Base-by-base conservation (phyloP, 179 eudicot genomes). In the Actinidia polygama region DNA sequence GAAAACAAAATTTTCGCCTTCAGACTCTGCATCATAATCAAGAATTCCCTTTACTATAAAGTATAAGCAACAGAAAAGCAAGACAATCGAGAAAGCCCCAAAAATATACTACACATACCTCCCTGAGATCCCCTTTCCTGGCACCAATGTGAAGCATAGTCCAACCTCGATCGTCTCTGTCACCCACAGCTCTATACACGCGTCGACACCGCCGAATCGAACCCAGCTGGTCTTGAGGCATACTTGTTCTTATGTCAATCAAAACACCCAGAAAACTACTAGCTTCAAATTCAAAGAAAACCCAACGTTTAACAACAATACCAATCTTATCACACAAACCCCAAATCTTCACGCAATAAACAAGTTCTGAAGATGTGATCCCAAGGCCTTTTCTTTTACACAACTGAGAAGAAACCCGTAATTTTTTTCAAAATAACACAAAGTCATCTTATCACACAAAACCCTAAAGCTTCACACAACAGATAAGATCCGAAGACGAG, bases 121-220 rank as follows among this genome's bases (percentile, higher is more conserved):
- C 92, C 85, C 85, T 95, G 14, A 90, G 81, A 75, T 93, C 91
- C 30, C 98, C 99, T 88, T 89, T 96, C 73, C 91, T 81, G 69
- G 98, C 96, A 82, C 91, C 89, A 53, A 96, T 83, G 70, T 96
- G 99, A 62, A 96, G 98, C 81, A 84, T 51, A 75, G 99, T 92
- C 99, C 99, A 95, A 77, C 99, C 99, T 67, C 99, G 92, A 89
- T 95, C 99, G 85, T 96, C 99, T 64, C 88, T 92, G 77, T 89
- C 91, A 1, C 77, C 83, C 21, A 80, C 87, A 61, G 80, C 75
- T 67, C 81, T 79, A 80, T 61, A 73, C 57, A 86, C 80, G 40
- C 89, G 90, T 78, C 90, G 86, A 54, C 89, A 88, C 68, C 93
- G 84, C 62, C 90, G 88, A 54, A 70, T 68, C 5, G 88, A 83